phyloP scores from a whole-genome alignment of 768 basidiomycete genomes.

The Pisolithus sp. region DNA sequence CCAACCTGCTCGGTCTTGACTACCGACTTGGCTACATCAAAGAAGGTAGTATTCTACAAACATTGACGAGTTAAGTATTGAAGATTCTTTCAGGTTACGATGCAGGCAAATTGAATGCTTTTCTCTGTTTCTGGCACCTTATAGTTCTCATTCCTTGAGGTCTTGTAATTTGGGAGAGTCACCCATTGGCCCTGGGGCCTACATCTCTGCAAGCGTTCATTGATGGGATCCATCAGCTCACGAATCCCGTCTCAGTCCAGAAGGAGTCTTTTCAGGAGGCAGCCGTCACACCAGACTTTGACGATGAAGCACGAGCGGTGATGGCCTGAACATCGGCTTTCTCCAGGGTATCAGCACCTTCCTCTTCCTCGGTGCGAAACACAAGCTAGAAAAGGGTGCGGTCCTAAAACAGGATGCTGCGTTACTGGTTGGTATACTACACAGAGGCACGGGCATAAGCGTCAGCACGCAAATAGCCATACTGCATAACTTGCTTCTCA shows the following conservation, averaged over 20 bases:
- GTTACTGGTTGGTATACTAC: constrained; percentile 49
- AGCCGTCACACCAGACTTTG: constrained; percentile 52
- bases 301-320: constrained; percentile 42
- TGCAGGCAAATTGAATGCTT: constrained; percentile 34
- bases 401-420: constrained; percentile 41
- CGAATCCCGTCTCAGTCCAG: constrained; percentile 36
- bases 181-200: constrained; percentile 72
- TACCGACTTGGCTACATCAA: constrained; percentile 78
- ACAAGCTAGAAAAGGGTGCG: constrained; percentile 51
- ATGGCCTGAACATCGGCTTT: constrained; percentile 28
- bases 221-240: constrained; percentile 70
- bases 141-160: constrained; percentile 26
- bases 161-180: constrained; percentile 62
- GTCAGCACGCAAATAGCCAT: constrained; percentile 60
- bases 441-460: constrained; percentile 30
- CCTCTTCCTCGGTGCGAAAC: constrained; percentile 50
- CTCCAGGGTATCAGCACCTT: constrained; percentile 52
- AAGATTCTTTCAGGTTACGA: constrained; percentile 48
- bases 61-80: neutral
- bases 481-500: constrained; percentile 42
- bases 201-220: constrained; percentile 79
- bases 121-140: neutral
- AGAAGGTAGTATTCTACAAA: constrained; percentile 35
- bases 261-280: constrained; percentile 41
- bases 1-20: constrained; percentile 65